Base-by-base conservation (phyloP, 352 stramenopile genomes). In the Phytophthora ohioensis region DNA sequence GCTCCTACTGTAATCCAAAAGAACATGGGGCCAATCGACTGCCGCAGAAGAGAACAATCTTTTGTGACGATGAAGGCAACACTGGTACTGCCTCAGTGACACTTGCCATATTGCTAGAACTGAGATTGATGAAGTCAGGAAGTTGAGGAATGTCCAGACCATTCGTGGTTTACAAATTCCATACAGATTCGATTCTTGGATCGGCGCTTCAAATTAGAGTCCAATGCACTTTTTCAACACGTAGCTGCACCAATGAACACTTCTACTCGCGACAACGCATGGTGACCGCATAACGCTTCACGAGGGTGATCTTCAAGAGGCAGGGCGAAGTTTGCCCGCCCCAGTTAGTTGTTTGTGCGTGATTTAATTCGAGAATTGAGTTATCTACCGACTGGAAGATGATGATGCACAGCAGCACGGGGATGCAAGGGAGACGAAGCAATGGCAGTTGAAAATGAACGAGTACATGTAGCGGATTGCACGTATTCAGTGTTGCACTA, bases 1-100 rank as follows among this genome's bases (percentile, higher is more conserved):
- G 75, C 68, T 30, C 83, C 81, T 34, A 87, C 46, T 5, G 79
- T 76, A 57, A 84, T 57, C 72, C 73, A 90, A 46, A 66, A 79
- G 32, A 85, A 17, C 38, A 83, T 39, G 34, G 42, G 34, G 12
- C 17, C 11, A 31, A 55, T 38, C 41, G 65, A 66, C 52, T 55
- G 51, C 36, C 74, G 2, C 47, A 55, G 64, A 60, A 76, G 51
- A 57, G 72, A 52, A 75, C 61, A 12, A 67, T 38, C n/a, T 61
- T 54, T 8, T 15, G 36, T 8, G 30, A 30, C 11, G n/a, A 39
- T 42, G 43, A 43, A 13, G 38, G 30, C 5, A 13, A n/a, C 10
- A 15, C 8, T 30, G 38, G 9, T 59, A 11, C 30, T 4, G 49
- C 13, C 11, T 72, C 45, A 45, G 55, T 53, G 39, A 38, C 39